Percentiles rank a stretch among this genome's conserved stretches.
Evolutionary conservation across 495 filamentous ascomycete genomes (phyloP).

Genomic region (Astrocystis sublimbata): DNA sequence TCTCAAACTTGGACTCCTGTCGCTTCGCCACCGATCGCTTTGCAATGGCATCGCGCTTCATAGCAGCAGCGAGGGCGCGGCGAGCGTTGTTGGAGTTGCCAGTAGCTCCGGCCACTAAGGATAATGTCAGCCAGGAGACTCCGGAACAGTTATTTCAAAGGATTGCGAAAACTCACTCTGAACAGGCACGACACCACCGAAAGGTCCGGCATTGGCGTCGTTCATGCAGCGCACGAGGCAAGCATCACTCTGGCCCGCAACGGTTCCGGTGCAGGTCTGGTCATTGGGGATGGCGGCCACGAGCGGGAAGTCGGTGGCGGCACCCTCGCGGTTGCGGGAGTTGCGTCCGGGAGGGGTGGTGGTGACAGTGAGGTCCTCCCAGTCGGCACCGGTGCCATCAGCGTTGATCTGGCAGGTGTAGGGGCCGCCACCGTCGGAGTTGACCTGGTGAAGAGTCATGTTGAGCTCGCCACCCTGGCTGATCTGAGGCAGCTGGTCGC

Average conservation of each 20-base stretch:
- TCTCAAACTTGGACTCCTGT: not conserved
- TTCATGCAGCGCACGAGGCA: conserved; percentile 58
- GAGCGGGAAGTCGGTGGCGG: conserved; percentile 45
- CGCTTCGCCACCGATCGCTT: conserved; percentile 7
- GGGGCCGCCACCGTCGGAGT: conserved; percentile 50
- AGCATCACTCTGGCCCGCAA: conserved; percentile 51
- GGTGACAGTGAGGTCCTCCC: conserved; percentile 42
- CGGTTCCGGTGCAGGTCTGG: conserved; percentile 53
- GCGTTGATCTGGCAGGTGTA: conserved; percentile 53
- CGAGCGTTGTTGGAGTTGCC: conserved; percentile 19
- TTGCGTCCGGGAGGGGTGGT: conserved; percentile 38
- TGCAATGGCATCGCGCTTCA: conserved; percentile 18
- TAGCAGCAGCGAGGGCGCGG: conserved; percentile 22
- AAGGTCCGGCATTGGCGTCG: conserved; percentile 49
- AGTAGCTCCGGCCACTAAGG: conserved; percentile 21
- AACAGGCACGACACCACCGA: conserved; percentile 56
- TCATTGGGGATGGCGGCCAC: conserved; percentile 47
- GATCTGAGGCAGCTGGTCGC: conserved; percentile 49
- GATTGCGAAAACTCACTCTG: conserved; percentile 35
- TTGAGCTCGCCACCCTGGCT: conserved; percentile 45
- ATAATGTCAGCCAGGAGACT: conserved; percentile 3
- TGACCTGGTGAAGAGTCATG: conserved; percentile 58
- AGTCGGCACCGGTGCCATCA: conserved; percentile 47
- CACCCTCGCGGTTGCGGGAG: conserved; percentile 37
- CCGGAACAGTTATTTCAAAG: not conserved